Base-by-base conservation (phyloP, 2,329 filamentous ascomycete genomes). In the Fusarium nematophilum region DNA sequence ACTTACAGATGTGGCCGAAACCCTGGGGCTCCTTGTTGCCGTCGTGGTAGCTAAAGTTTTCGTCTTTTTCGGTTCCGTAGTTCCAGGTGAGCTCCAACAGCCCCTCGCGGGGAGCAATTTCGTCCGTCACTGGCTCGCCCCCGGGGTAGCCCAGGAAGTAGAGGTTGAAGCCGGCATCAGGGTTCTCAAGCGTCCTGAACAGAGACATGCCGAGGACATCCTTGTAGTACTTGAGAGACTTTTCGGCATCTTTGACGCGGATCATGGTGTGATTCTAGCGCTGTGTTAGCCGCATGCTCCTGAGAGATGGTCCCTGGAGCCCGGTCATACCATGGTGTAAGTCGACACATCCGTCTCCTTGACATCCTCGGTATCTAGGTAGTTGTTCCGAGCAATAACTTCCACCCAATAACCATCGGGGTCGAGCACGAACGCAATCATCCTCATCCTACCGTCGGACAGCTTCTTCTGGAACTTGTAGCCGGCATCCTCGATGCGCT, bases 381-480 rank as follows among this genome's bases (percentile, higher is more conserved):
- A 36, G 70, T 75, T 78, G 70, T 90, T 90, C 74, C 90, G 89
- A 9, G 89, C 88, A 67, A 96, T 86, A 38, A 96, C 82, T 76
- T 95, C 91, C 4, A 95, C 89, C 90, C 91, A 93, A 75, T 94
- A 94, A 29, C 87, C 89, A 75, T 97, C 92, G 0, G 93, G 93
- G 67, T 96, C 93, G 49, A 97, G 85, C 2, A 84, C 93, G 73
- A 98, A 98, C 1, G 94, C 95, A 70, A 98, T 96, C 70, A 91
- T 78, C 70, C 84, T 85, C 91, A 96, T 96, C 53, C 89, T 85
- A 3, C 95, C 95, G 65, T 98, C 94, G 0, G 87, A 87, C 53
- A 98, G 81, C 78, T 92, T 96, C 86, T 98, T 98, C 83, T 98
- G 92, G 78, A 98, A 99, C 61, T 85, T 85, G 79, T 97, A 97